Evolutionary conservation across 805 yeast genomes (phyloP), one percentile per base, ranked within the genome.

Genomic region (Candida odintsovae): DNA sequence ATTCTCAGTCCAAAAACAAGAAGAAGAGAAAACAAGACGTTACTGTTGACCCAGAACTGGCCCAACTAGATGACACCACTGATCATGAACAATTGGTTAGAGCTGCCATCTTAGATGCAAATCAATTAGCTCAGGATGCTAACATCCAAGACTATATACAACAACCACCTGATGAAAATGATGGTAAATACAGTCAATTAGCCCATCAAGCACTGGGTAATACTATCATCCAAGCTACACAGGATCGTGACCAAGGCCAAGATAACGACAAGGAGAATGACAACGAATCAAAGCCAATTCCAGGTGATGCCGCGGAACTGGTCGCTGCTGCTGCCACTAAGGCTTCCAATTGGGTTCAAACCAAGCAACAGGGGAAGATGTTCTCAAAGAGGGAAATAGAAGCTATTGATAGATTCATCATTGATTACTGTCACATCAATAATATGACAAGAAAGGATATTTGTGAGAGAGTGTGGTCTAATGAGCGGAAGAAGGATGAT

Each of bases 391-490:
- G 80, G 42, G 98, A 90, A 64, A 73, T 70, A 16, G 73, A 68
- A 19, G 86, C 88, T 0, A 78, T 90, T 50, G 92, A 88, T 48
- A 75, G 76, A 46, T 89, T 86, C 56, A 78, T 90, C 50, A 66
- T 69, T 15, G 83, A 83, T 19, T 92, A 86, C 60, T 80, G 86
- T 55, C 72, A 68, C 39, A 74, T 83, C 51, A 74, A 84, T 58
- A 74, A 75, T 26, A 68, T 87, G 63, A 73, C 82, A 9, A 70
- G 89, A 45, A 76, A 76, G 40, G 85, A 83, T 46, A 76, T 90
- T 7, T 86, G 96, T 64, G 82, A 81, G 54, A 72, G 97, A 40
- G 86, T 90, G 19, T 90, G 98, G 98, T 70, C 89, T 7, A 80
- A 82, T 53, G 90, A 84, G 51, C 76, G 96, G 25, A 81, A 80